Evolutionary conservation across 495 filamentous ascomycete genomes (phyloP).

Genomic region (Apiosordaria backusii): DNA sequence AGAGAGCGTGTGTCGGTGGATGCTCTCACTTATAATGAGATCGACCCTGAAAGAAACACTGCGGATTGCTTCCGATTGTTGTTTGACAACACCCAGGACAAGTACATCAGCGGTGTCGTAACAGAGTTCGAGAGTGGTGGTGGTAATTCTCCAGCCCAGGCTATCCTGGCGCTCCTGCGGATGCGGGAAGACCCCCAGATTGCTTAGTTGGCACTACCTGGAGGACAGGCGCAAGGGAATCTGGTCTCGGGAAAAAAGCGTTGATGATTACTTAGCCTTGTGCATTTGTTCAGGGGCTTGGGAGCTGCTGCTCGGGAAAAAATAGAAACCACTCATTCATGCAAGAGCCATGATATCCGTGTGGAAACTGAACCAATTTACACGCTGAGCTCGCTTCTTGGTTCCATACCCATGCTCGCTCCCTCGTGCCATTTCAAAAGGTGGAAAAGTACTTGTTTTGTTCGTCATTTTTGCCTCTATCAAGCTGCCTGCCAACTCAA

Average conservation of each 20-base stretch:
- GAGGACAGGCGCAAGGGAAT: slow-evolving; percentile 9
- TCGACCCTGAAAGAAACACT: slow-evolving; percentile 56
- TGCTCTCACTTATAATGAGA: slow-evolving; percentile 89
- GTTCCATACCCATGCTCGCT: neutral
- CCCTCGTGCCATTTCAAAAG: neutral
- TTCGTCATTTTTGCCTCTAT: neutral
- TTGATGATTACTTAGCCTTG: neutral
- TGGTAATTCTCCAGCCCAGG: slow-evolving; percentile 79
- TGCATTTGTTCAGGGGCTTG: neutral
- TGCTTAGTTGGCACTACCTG: slow-evolving; percentile 16
- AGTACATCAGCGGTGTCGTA: slow-evolving; percentile 82
- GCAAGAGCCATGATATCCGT: neutral
- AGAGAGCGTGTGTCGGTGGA: slow-evolving; percentile 79
- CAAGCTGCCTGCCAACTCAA: neutral
- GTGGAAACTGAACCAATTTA: neutral
- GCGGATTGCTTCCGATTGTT: slow-evolving; percentile 73
- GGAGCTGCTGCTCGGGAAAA: neutral
- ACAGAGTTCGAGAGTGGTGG: slow-evolving; percentile 65
- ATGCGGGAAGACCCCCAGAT: slow-evolving; percentile 49
- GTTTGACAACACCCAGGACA: slow-evolving; percentile 91
- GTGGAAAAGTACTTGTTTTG: neutral
- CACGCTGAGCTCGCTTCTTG: neutral
- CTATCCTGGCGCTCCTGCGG: slow-evolving; percentile 58
- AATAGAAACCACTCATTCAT: neutral
- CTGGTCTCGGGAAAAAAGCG: neutral